Evolutionary conservation across 441 rosid genomes (phyloP).

Genomic region (Corymbia citriodora): DNA sequence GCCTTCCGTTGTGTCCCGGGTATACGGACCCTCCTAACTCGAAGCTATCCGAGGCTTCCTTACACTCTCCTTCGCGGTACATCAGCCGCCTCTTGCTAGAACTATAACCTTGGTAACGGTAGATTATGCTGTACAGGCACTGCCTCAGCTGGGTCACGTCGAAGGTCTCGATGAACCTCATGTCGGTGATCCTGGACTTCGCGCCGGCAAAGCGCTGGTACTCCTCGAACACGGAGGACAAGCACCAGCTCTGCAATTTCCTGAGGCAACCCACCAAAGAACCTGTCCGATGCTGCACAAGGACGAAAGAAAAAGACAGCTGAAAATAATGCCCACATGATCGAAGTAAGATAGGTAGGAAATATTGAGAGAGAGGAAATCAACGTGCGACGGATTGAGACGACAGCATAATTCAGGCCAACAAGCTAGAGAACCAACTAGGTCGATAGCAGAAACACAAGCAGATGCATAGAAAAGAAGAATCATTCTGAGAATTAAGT

Average conservation of each 20-base stretch:
- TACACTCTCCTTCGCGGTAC: slow-evolving; percentile 52
- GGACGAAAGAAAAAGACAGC: background rate
- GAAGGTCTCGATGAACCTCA: slow-evolving; percentile 60
- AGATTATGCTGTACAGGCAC: slow-evolving; percentile 66
- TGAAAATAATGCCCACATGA: background rate
- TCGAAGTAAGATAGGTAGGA: background rate
- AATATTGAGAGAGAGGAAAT: background rate
- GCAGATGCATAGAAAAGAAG: background rate
- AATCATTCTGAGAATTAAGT: background rate
- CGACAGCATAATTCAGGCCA: background rate
- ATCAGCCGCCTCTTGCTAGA: slow-evolving; percentile 78
- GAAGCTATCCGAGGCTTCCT: slow-evolving; percentile 51
- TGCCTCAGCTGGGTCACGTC: slow-evolving; percentile 44
- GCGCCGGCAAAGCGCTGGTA: slow-evolving; percentile 63
- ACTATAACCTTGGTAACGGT: slow-evolving; percentile 75
- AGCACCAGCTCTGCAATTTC: slow-evolving; percentile 84
- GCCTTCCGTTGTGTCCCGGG: background rate
- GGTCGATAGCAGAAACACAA: background rate
- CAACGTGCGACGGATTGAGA: background rate
- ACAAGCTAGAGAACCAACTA: background rate
- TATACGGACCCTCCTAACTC: background rate
- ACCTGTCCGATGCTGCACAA: slow-evolving; percentile 87
- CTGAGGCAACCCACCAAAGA: slow-evolving; percentile 90
- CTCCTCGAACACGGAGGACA: slow-evolving; percentile 73
- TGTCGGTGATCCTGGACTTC: slow-evolving; percentile 56